phyloP scores from a whole-genome alignment of 768 basidiomycete genomes.

The Polyporus arcularius region DNA sequence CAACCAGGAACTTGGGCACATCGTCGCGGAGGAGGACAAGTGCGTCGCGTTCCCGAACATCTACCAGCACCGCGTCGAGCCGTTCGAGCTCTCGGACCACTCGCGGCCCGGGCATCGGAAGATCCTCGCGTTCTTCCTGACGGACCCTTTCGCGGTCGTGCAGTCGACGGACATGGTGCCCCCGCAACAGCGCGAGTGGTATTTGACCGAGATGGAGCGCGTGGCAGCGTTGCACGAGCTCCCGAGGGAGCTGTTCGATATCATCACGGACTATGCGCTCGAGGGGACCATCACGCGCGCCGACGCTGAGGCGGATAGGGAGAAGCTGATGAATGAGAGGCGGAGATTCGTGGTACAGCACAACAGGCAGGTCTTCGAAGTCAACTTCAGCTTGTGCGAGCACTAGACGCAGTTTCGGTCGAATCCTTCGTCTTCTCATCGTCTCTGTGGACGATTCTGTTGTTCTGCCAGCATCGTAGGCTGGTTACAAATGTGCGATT shows the following conservation, averaged over 20 bases:
- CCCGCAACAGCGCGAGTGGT: conserved; percentile 34
- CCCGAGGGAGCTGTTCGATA: conserved; percentile 21
- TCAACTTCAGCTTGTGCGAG: conserved; percentile 20
- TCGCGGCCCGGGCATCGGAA: conserved; percentile 40
- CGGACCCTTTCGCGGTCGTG: conserved; percentile 34
- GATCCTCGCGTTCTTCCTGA: conserved; percentile 39
- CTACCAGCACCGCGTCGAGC: conserved; percentile 37
- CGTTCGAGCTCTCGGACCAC: conserved; percentile 35
- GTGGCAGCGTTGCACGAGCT: conserved; percentile 1
- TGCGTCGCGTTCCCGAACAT: conserved; percentile 40
- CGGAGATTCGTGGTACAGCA: conserved; percentile 9
- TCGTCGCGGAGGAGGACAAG: conserved; percentile 29
- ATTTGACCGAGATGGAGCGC: not conserved
- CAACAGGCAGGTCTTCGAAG: conserved; percentile 6
- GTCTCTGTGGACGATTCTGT: too few species aligned
- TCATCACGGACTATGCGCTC: conserved; percentile 5
- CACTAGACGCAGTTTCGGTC: not conserved
- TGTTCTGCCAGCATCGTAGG: too few species aligned
- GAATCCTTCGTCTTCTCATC: too few species aligned
- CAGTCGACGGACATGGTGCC: conserved; percentile 32
- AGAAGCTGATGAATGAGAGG: conserved; percentile 22
- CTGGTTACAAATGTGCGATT: too few species aligned
- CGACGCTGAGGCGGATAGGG: conserved; percentile 14
- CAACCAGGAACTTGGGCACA: conserved; percentile 28
- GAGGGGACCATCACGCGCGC: conserved; percentile 4